phyloP scores from a whole-genome alignment of 2,329 filamentous ascomycete genomes.

The Dactylellina drechsleri region DNA sequence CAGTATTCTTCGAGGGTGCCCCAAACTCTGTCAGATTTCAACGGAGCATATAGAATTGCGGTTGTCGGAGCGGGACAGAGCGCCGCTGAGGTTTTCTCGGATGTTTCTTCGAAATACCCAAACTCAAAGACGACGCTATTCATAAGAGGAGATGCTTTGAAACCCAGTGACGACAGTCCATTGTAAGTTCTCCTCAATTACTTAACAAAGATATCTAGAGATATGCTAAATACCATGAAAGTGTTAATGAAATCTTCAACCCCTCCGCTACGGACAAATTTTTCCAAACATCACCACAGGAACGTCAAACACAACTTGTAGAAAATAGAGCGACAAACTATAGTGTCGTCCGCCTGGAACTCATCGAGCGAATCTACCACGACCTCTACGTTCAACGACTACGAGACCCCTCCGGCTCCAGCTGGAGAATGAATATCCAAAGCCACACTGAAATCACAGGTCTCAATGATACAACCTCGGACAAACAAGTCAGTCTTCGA shows the following conservation, averaged over 20 bases:
- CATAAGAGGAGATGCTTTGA: conserved; percentile 83
- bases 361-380: conserved; percentile 89
- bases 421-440: conserved; percentile 85
- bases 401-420: conserved; percentile 73
- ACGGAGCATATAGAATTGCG: conserved; percentile 74
- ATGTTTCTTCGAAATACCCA: conserved; percentile 82
- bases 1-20: conserved; percentile 72
- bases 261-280: conserved; percentile 82
- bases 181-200: conserved; percentile 73
- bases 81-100: conserved; percentile 93
- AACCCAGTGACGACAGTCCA: conserved; percentile 92
- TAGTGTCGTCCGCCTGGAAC: conserved; percentile 86
- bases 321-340: conserved; percentile 90
- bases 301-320: conserved; percentile 71
- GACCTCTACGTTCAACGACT: conserved; percentile 87
- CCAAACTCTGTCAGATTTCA: conserved; percentile 61
- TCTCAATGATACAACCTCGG: conserved; percentile 65
- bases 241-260: conserved; percentile 96
- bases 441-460: conserved; percentile 73
- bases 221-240: conserved; percentile 60
- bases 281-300: conserved; percentile 72
- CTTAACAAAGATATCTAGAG: not conserved
- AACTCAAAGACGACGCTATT: conserved; percentile 80
- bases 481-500: conserved; percentile 63
- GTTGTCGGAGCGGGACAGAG: conserved; percentile 91